Base-by-base conservation (phyloP, 2,329 filamentous ascomycete genomes). In the Alternaria arbusti region DNA sequence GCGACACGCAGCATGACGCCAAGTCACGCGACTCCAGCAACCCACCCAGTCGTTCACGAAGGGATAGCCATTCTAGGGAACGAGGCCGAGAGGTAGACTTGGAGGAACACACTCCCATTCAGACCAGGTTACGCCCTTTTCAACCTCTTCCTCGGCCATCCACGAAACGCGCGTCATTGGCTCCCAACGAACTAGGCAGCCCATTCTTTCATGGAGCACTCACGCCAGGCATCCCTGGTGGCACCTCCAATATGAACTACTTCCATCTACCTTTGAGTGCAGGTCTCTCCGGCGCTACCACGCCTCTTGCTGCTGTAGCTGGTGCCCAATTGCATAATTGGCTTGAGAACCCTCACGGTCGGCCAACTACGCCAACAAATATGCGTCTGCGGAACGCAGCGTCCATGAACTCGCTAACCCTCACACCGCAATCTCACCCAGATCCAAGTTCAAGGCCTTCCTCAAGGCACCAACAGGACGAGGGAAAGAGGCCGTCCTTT, bases 261-360 rank as follows among this genome's bases (percentile, higher is more conserved):
- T 95, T 96, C 74, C 92, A 94, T 77, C 88, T 91, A 17, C 92
- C 94, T 69, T 84, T 95, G 5, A 88, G 89, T 9, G 86, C 87
- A 25, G 89, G 89, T 4, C 86, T 91, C 68, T 92, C 91, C 51
- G 92, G 92, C 25, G 89, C 91, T 12, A 90, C 92, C 65, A 95
- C 92, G 25, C 92, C 92, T 46, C 85, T 95, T 28, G 92, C 92
- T 7, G 91, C 92, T 54, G 90, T 94, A 52, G 91, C 91, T 20
- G 91, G 91, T 44, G 91, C 90, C 25, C 88, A 89, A 65, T 84
- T 88, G 61, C 84, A 86, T 57, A 83, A 84, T 59, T 87, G 86
- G 84, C 81, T 74, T 46, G 78, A 76, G 43, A 70, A 76, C 54
- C 74, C 74, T 26, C 65, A 75, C 65, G 73, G 70, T 28, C 71